phyloP scores from a whole-genome alignment of 306 rosid species.

The Dalbergia cochinchinensis region DNA sequence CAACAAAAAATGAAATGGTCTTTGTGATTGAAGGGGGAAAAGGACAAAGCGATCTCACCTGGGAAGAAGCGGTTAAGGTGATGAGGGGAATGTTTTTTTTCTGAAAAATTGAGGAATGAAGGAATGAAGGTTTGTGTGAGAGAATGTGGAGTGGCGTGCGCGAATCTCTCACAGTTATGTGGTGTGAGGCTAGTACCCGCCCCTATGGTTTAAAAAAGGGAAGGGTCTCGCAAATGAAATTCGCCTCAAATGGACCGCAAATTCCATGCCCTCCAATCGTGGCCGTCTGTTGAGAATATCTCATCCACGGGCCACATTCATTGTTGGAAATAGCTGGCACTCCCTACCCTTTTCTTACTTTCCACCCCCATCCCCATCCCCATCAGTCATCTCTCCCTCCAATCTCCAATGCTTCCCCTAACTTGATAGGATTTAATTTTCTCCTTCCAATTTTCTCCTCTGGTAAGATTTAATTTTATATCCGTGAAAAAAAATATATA shows the following conservation, averaged over 20 bases:
- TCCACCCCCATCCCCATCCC: slow-evolving; percentile 9
- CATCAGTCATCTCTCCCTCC: neutral
- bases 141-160: neutral
- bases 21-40: neutral
- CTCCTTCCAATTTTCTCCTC: too few species aligned
- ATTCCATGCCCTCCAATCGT: slow-evolving; percentile 53
- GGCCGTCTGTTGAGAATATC: slow-evolving; percentile 60
- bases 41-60: neutral
- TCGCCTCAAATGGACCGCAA: slow-evolving; percentile 63
- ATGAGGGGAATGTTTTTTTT: neutral
- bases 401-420: neutral
- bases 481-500: too few species aligned
- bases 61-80: neutral
- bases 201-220: slow-evolving; percentile 68
- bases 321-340: slow-evolving; percentile 86
- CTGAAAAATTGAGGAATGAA: neutral
- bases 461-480: too few species aligned
- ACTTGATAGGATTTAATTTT: neutral
- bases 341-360: slow-evolving; percentile 53
- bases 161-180: neutral
- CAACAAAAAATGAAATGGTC: neutral
- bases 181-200: slow-evolving; percentile 50
- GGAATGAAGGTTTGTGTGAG: slow-evolving; percentile 24
- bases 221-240: slow-evolving; percentile 57
- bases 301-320: slow-evolving; percentile 62